phyloP scores from a whole-genome alignment of 768 basidiomycete species.

The Mycena amicta region DNA sequence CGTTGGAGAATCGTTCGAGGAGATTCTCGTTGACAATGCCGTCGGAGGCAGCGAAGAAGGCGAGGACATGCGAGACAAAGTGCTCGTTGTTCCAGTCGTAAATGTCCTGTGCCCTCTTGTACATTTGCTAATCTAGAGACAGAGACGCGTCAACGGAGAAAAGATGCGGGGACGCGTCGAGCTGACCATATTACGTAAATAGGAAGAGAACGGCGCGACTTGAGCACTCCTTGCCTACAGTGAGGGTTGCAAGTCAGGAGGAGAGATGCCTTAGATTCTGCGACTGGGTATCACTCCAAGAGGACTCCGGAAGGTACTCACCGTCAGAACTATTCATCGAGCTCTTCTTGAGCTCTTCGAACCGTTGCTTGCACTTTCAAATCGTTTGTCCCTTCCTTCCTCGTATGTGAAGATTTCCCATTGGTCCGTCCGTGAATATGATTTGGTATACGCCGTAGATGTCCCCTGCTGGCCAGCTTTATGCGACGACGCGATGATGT shows the following conservation, averaged over 20 bases:
- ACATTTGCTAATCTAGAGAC: constrained; percentile 88
- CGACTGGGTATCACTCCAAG: no score
- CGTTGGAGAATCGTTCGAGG: constrained; percentile 88
- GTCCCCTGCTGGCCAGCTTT: no score
- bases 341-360: no score
- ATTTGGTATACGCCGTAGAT: no score
- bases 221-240: constrained; percentile 78
- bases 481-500: no score
- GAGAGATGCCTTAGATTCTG: no score
- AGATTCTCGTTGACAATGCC: constrained; percentile 98
- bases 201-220: constrained; percentile 90
- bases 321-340: no score
- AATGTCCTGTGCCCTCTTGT: constrained; percentile 89
- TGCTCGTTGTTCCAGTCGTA: constrained; percentile 85
- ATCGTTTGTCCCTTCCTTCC: no score
- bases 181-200: constrained; percentile 86
- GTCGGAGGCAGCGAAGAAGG: constrained; percentile 95
- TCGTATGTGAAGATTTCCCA: no score
- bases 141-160: neutral
- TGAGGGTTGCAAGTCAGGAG: neutral
- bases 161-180: neutral
- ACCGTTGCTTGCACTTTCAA: no score
- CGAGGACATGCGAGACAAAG: constrained; percentile 90
- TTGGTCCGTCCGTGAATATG: no score
- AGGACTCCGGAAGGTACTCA: no score